phyloP scores from a whole-genome alignment of 176 grass and related monocot species.

The Thalia dealbata region DNA sequence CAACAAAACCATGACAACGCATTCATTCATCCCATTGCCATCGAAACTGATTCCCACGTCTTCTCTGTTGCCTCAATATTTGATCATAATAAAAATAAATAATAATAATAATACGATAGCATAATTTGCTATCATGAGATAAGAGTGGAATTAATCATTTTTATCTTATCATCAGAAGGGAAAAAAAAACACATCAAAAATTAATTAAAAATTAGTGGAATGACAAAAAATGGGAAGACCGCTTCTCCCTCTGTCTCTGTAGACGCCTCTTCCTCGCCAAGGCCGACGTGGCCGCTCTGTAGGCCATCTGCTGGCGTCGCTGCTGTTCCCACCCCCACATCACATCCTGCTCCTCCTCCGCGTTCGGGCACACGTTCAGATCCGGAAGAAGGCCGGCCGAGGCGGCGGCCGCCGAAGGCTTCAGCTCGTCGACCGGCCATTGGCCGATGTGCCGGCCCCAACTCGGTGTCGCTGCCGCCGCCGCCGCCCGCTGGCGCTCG shows the following conservation, averaged over 20 bases:
- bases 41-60: neutral
- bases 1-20: neutral
- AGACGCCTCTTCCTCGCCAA: neutral
- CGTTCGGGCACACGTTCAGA: neutral
- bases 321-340: neutral
- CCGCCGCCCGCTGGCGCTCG: neutral
- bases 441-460: neutral
- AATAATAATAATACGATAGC: no score
- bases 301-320: neutral
- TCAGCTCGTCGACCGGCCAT: neutral
- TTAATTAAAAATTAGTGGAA: neutral
- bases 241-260: neutral
- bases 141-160: neutral
- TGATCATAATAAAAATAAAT: no score
- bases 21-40: neutral
- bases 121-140: neutral
- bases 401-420: neutral
- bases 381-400: neutral
- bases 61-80: no score
- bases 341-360: neutral
- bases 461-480: neutral
- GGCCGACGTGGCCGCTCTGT: slow-evolving; percentile 3
- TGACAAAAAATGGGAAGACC: neutral
- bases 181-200: neutral
- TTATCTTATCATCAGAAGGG: neutral